These are phyloP conservation scores for Ramaria sp. DNA, from an alignment of 768 basidiomycete genomes.

Conservation along the genomic window DNA sequence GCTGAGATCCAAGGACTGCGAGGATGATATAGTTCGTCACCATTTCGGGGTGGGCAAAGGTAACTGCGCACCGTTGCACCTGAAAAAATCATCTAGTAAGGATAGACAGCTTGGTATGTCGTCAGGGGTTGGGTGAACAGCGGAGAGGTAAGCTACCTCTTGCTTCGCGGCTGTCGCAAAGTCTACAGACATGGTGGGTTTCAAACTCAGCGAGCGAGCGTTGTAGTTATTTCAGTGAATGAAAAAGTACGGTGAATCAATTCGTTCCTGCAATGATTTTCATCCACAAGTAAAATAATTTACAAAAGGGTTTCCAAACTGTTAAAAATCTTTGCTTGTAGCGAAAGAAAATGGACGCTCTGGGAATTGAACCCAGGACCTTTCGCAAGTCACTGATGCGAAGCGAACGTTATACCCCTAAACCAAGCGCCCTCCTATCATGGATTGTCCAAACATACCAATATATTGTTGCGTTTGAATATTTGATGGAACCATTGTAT, in stretches of 20 bases:
- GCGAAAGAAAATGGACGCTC: conserved; percentile 11
- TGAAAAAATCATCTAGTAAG: conserved; percentile 60
- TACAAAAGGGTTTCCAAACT: no score
- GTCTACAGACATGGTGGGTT: conserved; percentile 18
- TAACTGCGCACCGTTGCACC: conserved; percentile 49
- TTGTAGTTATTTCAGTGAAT: no score
- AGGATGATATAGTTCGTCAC: background rate
- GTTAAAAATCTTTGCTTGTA: no score
- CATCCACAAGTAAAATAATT: no score
- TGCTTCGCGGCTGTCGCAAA: conserved; percentile 50
- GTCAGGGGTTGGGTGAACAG: conserved; percentile 59
- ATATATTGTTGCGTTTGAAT: no score
- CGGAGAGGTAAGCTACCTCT: conserved; percentile 54
- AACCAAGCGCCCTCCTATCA: conserved; percentile 5
- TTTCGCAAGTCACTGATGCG: conserved; percentile 7
- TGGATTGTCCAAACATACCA: no score
- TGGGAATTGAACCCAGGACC: conserved; percentile 12
- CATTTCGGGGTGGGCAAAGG: no score
- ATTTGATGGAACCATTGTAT: no score
- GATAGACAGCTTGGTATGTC: conserved; percentile 79
- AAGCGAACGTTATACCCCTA: conserved; percentile 12
- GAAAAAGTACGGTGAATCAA: no score
- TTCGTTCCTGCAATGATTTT: no score
- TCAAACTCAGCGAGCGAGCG: no score
- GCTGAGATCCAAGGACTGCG: conserved; percentile 66